These are phyloP conservation scores for Beauveria brongniartii DNA, from an alignment of 2,329 filamentous ascomycete genomes.

Conservation along the genomic window DNA sequence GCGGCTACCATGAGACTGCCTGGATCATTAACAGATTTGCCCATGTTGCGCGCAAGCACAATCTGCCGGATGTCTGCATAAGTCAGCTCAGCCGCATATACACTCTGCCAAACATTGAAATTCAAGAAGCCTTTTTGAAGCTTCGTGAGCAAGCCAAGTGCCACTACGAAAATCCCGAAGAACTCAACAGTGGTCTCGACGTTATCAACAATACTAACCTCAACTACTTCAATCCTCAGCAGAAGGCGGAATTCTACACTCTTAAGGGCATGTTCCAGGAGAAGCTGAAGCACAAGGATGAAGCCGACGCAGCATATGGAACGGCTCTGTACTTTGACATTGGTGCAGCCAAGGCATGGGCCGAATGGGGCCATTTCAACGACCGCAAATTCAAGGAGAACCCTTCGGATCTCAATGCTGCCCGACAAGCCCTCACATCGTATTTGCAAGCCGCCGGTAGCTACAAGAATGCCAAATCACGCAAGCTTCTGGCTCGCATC, in stretches of 20 bases:
- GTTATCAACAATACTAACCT: conserved; percentile 99
- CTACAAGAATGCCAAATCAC: conserved; percentile 94
- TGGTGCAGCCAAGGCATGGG: conserved; percentile 92
- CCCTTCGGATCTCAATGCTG: conserved; percentile 70
- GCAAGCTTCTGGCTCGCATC: conserved; percentile 87
- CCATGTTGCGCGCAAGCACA: conserved; percentile 94
- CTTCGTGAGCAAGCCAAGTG: conserved; percentile 97
- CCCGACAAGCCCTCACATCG: conserved; percentile 86
- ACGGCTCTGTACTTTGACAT: conserved; percentile 95
- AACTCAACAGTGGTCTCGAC: conserved; percentile 86
- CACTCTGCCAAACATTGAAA: conserved; percentile 97
- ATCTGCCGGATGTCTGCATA: conserved; percentile 93
- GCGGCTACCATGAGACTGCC: conserved; percentile 95
- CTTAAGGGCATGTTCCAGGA: conserved; percentile 99
- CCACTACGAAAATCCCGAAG: conserved; percentile 91
- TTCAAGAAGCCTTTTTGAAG: conserved; percentile 98
- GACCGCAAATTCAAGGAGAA: conserved; percentile 94
- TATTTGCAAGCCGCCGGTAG: conserved; percentile 93
- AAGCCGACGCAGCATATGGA: conserved; percentile 89
- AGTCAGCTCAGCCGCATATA: conserved; percentile 96
- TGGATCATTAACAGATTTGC: conserved; percentile 99
- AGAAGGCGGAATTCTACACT: conserved; percentile 98
- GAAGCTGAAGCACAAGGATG: conserved; percentile 81
- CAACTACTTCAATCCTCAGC: conserved; percentile 91
- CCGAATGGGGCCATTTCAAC: conserved; percentile 98